phyloP scores from a whole-genome alignment of 73 alveolate species.

The Symbiodinium pilosum region DNA sequence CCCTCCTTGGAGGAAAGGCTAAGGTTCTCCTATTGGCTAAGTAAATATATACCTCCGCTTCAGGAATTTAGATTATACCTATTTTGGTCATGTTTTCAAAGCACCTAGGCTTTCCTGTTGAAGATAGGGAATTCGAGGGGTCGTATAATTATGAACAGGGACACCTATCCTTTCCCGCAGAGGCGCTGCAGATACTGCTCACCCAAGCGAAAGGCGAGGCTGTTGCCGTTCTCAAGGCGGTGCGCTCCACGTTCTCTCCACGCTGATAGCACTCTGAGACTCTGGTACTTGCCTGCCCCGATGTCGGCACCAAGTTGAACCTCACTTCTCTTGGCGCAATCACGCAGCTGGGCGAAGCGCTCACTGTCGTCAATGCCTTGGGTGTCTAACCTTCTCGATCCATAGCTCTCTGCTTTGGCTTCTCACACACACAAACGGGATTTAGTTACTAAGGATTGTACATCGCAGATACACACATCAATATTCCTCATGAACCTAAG shows the following conservation, averaged over 20 bases:
- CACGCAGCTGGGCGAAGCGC: not conserved
- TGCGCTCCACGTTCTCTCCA: not conserved
- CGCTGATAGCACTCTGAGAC: not conserved
- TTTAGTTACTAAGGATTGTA: too few relatives aligned
- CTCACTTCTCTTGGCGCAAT: not conserved
- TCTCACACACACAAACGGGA: not conserved
- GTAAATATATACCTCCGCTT: too few relatives aligned
- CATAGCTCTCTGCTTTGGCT: not conserved
- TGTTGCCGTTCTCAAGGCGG: not conserved
- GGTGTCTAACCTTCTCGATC: not conserved
- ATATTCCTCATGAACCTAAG: too few relatives aligned
- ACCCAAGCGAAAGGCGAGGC: not conserved
- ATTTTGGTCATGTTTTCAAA: too few relatives aligned
- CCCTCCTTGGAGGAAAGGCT: too few relatives aligned
- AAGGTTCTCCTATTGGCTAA: too few relatives aligned
- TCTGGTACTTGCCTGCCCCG: not conserved
- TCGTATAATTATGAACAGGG: too few relatives aligned
- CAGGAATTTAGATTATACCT: too few relatives aligned
- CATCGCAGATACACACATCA: too few relatives aligned
- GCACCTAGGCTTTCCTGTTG: too few relatives aligned
- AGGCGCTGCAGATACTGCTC: not conserved
- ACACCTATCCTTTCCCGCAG: not conserved
- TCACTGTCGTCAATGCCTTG: not conserved
- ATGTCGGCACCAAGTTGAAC: not conserved
- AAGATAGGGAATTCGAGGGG: too few relatives aligned